Percentiles rank a stretch among this genome's conserved stretches.
Evolutionary conservation across 805 yeast species (phyloP).

Genomic region (Zygoascus biomembranicola): DNA sequence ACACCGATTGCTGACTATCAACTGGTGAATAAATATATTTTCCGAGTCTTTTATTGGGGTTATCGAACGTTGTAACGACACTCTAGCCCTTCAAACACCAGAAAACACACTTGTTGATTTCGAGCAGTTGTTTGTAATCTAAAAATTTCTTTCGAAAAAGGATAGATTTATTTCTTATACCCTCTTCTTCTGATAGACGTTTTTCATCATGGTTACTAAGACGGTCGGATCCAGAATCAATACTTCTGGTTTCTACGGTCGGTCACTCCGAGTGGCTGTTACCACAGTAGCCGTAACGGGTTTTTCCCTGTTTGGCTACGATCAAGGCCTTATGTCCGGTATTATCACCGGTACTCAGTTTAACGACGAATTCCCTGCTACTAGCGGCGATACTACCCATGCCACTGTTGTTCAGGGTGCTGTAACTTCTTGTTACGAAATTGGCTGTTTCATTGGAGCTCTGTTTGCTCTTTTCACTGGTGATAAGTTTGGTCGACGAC

Average conservation of each 20-base stretch:
- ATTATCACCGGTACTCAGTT: conserved; percentile 48
- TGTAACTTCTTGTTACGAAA: conserved; percentile 44
- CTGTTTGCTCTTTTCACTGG: conserved; percentile 53
- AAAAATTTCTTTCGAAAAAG: too few relatives aligned
- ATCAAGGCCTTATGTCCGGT: conserved; percentile 62
- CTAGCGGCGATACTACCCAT: conserved; percentile 37
- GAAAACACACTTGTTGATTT: too few relatives aligned
- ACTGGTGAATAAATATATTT: too few relatives aligned
- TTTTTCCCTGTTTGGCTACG: conserved; percentile 66
- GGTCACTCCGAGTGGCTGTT: conserved; percentile 38
- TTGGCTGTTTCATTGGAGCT: conserved; percentile 74
- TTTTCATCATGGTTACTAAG: not conserved
- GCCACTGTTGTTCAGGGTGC: conserved; percentile 53
- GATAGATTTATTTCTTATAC: not conserved
- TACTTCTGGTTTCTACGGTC: conserved; percentile 51
- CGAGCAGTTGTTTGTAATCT: too few relatives aligned
- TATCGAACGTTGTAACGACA: too few relatives aligned
- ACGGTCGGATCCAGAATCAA: conserved; percentile 29
- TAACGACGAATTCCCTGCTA: conserved; percentile 52
- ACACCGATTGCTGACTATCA: too few relatives aligned
- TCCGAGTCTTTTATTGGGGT: too few relatives aligned
- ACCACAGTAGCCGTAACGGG: conserved; percentile 58
- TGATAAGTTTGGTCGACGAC: conserved; percentile 59
- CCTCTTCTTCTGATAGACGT: too few relatives aligned
- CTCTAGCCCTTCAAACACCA: too few relatives aligned